Evolutionary conservation across 1,284 basidiomycete genomes (phyloP).

Genomic region (Trametes hirsuta): DNA sequence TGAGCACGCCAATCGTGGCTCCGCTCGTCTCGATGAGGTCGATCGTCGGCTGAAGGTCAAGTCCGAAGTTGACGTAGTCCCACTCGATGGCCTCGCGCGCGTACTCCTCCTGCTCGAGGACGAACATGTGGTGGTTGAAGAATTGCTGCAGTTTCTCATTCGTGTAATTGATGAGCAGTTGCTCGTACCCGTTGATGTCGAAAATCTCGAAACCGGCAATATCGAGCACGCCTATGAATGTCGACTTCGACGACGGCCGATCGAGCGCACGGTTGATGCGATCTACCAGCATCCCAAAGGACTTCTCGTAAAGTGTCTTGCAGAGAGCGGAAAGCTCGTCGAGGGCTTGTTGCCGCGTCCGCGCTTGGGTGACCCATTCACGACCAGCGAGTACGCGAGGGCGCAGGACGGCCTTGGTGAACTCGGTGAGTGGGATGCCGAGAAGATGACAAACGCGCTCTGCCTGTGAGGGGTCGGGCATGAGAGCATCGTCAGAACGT

Average conservation of each 20-base stretch:
- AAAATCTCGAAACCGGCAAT: constrained; percentile 99
- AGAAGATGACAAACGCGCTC: constrained; percentile 95
- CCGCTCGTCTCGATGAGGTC: constrained; percentile 91
- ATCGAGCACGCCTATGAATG: constrained; percentile 98
- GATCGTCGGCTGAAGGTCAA: constrained; percentile 98
- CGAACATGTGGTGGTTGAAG: constrained; percentile 99
- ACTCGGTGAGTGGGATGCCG: constrained; percentile 89
- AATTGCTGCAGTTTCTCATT: constrained; percentile 98
- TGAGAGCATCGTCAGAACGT: constrained; percentile 86
- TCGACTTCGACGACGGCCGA: constrained; percentile 89
- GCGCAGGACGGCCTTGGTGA: constrained; percentile 85
- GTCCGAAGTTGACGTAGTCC: constrained; percentile 98
- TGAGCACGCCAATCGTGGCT: constrained; percentile 85
- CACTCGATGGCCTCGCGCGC: constrained; percentile 96
- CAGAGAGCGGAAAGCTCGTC: constrained; percentile 93
- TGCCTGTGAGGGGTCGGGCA: constrained; percentile 80
- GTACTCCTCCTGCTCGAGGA: constrained; percentile 99
- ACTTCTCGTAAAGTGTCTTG: constrained; percentile 98
- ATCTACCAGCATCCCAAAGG: constrained; percentile 92
- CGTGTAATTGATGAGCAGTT: constrained; percentile 98
- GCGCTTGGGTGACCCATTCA: constrained; percentile 95
- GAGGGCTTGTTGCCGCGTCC: constrained; percentile 89
- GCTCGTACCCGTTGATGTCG: constrained; percentile 92
- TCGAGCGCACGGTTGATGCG: constrained; percentile 95
- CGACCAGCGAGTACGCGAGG: constrained; percentile 93